Percentiles rank a stretch among this genome's conserved stretches.
phyloP scores from a whole-genome alignment of 306 rosid genomes.

The Ormosia semicastrata region DNA sequence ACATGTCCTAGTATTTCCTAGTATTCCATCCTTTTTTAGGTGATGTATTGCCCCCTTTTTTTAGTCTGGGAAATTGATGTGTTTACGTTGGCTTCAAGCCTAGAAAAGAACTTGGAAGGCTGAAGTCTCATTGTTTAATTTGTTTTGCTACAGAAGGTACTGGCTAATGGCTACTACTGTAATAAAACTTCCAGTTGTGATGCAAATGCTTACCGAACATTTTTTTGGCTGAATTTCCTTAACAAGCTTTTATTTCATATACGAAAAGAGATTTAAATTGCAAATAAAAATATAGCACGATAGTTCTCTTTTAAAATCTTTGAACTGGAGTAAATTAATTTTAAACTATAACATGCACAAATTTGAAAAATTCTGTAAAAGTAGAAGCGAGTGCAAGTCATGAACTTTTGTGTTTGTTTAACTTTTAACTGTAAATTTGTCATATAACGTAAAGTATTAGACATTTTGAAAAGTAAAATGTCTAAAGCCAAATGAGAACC shows the following conservation, averaged over 20 bases:
- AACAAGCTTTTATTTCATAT: constrained; percentile 5
- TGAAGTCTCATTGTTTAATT: constrained; percentile 4
- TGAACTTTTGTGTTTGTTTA: neutral
- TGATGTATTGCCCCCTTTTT: neutral
- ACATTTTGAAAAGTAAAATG: neutral
- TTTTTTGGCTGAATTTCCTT: neutral
- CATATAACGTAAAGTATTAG: neutral
- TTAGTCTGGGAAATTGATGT: neutral
- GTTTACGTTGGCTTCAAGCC: neutral
- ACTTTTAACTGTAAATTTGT: neutral
- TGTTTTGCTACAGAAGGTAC: constrained; percentile 10
- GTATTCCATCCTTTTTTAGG: neutral
- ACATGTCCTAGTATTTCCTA: neutral
- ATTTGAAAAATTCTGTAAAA: neutral
- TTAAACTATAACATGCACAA: neutral
- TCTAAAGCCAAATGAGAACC: constrained; percentile 4
- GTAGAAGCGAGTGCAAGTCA: neutral
- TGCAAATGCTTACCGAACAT: neutral
- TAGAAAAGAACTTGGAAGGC: neutral
- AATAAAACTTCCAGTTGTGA: constrained; percentile 4
- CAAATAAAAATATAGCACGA: neutral
- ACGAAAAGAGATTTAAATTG: neutral
- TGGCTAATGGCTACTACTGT: constrained; percentile 9
- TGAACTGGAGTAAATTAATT: neutral
- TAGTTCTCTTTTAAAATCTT: neutral